Conservation (phyloP, 768 basidiomycete genomes). For the Lepiota venenata region DNA sequence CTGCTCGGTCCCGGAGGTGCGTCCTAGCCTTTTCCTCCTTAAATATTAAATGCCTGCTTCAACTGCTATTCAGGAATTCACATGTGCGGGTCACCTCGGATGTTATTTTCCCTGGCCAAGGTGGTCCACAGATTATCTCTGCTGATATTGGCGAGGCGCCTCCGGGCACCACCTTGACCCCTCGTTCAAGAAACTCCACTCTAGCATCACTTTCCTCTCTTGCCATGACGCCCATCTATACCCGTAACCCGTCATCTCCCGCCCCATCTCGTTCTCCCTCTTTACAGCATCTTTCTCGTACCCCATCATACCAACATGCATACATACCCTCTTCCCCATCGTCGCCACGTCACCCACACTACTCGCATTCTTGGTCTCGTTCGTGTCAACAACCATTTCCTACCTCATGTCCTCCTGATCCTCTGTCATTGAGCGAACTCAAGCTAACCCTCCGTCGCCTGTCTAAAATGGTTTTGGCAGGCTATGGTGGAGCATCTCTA, state of each 20-base stretch:
- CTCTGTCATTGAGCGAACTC: constrained; percentile 44
- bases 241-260: not conserved
- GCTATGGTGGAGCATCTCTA: constrained; percentile 79
- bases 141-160: constrained; percentile 76
- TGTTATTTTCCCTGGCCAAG: constrained; percentile 61
- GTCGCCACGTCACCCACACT: not conserved
- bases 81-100: constrained; percentile 72
- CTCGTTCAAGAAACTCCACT: constrained; percentile 3
- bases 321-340: not conserved
- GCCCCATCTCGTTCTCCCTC: constrained; percentile 15
- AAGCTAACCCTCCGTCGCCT: constrained; percentile 72
- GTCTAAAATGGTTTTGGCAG: constrained; percentile 80
- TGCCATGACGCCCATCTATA: not conserved
- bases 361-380: constrained; percentile 1
- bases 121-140: constrained; percentile 66
- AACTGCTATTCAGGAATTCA: constrained; percentile 35
- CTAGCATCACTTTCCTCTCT: not conserved
- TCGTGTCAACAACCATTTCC: constrained; percentile 13
- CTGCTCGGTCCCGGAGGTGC: constrained; percentile 32
- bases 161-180: not conserved
- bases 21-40: constrained; percentile 12
- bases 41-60: too few relatives aligned
- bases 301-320: constrained; percentile 14
- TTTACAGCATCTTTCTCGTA: constrained; percentile 18
- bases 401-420: constrained; percentile 14